Evolutionary conservation across 2,329 filamentous ascomycete genomes (phyloP).

Genomic region (Colletotrichum viniferum): DNA sequence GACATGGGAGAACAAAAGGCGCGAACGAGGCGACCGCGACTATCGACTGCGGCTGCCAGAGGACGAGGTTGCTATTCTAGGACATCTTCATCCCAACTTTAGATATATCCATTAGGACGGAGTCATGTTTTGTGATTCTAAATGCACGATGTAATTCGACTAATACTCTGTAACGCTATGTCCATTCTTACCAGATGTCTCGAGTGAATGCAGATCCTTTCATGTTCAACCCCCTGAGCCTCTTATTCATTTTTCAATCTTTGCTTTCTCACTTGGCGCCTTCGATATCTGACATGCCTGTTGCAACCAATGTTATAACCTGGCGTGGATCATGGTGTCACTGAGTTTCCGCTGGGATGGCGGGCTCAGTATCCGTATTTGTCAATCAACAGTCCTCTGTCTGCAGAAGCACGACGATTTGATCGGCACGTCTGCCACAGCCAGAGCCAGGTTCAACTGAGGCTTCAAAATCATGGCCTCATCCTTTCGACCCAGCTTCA

Average conservation of each 20-base stretch:
- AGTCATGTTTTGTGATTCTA: fast-evolving
- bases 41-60: slow-evolving; percentile 24
- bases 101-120: slow-evolving; percentile 26
- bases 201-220: background rate
- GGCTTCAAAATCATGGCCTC: slow-evolving; percentile 42
- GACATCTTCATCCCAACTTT: slow-evolving; percentile 28
- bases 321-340: background rate
- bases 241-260: background rate
- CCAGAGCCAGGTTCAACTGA: slow-evolving; percentile 56
- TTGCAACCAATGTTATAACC: background rate
- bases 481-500: slow-evolving; percentile 50
- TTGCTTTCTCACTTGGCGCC: background rate
- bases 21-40: slow-evolving; percentile 25
- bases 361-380: slow-evolving; percentile 12
- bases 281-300: background rate
- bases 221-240: background rate
- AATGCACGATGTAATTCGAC: background rate
- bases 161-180: background rate
- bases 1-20: slow-evolving; percentile 29
- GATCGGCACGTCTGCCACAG: slow-evolving; percentile 64
- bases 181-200: background rate
- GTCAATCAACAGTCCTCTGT: slow-evolving; percentile 17
- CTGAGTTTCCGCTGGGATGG: slow-evolving; percentile 16
- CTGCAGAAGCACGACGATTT: slow-evolving; percentile 61
- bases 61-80: slow-evolving; percentile 25